Percentiles rank a stretch among this genome's conserved stretches.
These are phyloP conservation scores for Xanthoceras sorbifolium DNA, from an alignment of 345 rosid species.

Conservation along the genomic window DNA sequence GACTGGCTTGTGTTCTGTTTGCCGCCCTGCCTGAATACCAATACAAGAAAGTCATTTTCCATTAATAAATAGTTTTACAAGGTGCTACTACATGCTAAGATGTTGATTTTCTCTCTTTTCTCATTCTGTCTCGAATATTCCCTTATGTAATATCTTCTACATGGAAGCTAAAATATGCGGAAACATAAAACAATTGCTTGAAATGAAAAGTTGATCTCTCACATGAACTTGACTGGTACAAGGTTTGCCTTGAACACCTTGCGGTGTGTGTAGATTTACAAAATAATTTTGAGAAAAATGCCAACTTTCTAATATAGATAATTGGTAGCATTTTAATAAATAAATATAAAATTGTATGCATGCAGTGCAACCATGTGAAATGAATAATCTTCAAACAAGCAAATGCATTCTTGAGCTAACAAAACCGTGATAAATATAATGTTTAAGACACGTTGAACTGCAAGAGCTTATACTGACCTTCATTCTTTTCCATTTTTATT, in stretches of 20 bases:
- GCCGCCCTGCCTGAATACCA: conserved; percentile 33
- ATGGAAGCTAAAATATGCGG: no score
- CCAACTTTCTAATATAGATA: no score
- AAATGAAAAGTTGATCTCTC: neutral
- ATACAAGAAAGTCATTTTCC: conserved; percentile 12
- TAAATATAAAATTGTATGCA: no score
- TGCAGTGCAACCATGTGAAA: no score
- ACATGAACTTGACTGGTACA: neutral
- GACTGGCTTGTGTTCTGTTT: conserved; percentile 21
- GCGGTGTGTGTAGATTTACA: neutral
- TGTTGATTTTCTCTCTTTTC: neutral
- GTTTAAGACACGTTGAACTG: neutral
- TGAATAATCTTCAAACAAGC: neutral
- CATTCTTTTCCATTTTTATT: conserved; percentile 64
- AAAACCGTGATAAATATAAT: neutral
- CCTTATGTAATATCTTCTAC: no score
- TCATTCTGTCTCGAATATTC: no score
- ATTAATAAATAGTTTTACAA: neutral
- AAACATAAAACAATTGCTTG: neutral
- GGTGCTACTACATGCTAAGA: neutral
- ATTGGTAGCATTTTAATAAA: no score
- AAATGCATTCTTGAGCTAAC: neutral
- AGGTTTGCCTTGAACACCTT: neutral
- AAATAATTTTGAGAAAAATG: no score
- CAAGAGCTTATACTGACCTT: conserved; percentile 39